Conservation (phyloP, 2,329 filamentous ascomycete genomes). For the Stachybotrys echinatus region DNA sequence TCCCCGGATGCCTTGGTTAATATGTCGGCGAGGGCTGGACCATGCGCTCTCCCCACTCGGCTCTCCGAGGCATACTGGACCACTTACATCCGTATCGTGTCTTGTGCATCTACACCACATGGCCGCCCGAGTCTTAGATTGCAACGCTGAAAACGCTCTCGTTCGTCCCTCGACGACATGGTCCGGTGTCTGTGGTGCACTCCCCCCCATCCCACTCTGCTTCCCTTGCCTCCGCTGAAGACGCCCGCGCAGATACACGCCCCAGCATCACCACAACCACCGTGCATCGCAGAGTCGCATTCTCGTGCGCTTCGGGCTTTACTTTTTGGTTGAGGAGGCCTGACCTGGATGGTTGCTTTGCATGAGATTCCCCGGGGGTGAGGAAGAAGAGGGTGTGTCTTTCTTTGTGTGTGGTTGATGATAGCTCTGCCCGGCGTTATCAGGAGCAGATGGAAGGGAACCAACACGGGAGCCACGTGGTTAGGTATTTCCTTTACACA, state of each 20-base stretch:
- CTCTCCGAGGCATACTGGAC: not conserved
- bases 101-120: not conserved
- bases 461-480: not conserved
- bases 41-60: not conserved
- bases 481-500: not conserved
- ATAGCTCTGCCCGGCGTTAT: not conserved
- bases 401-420: too few relatives aligned
- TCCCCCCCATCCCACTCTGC: too few relatives aligned
- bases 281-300: not conserved
- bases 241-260: not conserved
- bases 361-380: not conserved
- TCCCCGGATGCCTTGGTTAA: too few relatives aligned
- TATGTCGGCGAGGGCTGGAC: not conserved
- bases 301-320: not conserved
- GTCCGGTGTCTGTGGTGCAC: too few relatives aligned
- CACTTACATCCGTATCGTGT: not conserved
- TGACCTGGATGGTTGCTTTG: not conserved
- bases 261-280: not conserved
- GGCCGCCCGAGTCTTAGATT: not conserved
- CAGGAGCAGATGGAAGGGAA: not conserved
- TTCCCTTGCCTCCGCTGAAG: too few relatives aligned
- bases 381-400: not conserved
- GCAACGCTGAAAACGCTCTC: not conserved
- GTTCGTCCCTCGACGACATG: not conserved
- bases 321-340: not conserved